A percentile compares a stretch with the other conserved stretches of the same genome.
Evolutionary conservation across 805 yeast genomes (phyloP).

Genomic region (Schwanniomyces occidentalis): DNA sequence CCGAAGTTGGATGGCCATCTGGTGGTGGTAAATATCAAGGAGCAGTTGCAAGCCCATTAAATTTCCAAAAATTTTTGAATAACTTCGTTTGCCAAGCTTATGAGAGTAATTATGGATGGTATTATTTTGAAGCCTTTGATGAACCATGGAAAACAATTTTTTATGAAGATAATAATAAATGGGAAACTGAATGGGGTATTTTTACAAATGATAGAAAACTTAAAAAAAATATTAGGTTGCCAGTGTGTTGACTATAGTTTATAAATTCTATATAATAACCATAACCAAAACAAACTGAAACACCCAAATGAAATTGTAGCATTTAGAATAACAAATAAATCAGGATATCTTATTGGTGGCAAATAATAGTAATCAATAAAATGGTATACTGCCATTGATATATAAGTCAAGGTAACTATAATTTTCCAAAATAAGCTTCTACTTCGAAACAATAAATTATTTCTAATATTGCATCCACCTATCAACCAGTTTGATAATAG

Average conservation of each 20-base stretch:
- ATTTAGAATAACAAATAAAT: constrained; percentile 81
- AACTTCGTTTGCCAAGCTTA: constrained; percentile 52
- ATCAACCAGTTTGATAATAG: constrained; percentile 49
- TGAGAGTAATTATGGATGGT: constrained; percentile 46
- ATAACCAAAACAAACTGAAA: constrained; percentile 75
- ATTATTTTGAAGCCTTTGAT: constrained; percentile 69
- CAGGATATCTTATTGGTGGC: constrained; percentile 72
- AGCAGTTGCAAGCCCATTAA: constrained; percentile 47
- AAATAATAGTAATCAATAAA: constrained; percentile 47
- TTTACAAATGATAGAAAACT: constrained; percentile 50
- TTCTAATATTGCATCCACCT: constrained; percentile 21
- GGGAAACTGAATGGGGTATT: constrained; percentile 78
- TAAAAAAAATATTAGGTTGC: constrained; percentile 45
- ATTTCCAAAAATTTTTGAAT: constrained; percentile 49
- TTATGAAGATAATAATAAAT: constrained; percentile 45
- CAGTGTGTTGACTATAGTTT: constrained; percentile 27
- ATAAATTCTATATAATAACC: constrained; percentile 61
- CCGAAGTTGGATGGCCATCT: constrained; percentile 77
- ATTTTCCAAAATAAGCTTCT: constrained; percentile 24
- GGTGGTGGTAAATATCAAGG: constrained; percentile 51
- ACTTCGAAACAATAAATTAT: constrained; percentile 23
- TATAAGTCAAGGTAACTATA: constrained; percentile 28
- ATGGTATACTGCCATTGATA: constrained; percentile 53
- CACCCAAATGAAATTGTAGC: constrained; percentile 73
- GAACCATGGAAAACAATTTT: constrained; percentile 67